Evolutionary conservation across 371 early-diverging fungal species (phyloP).

Genomic region (Ordospora pajunii): DNA sequence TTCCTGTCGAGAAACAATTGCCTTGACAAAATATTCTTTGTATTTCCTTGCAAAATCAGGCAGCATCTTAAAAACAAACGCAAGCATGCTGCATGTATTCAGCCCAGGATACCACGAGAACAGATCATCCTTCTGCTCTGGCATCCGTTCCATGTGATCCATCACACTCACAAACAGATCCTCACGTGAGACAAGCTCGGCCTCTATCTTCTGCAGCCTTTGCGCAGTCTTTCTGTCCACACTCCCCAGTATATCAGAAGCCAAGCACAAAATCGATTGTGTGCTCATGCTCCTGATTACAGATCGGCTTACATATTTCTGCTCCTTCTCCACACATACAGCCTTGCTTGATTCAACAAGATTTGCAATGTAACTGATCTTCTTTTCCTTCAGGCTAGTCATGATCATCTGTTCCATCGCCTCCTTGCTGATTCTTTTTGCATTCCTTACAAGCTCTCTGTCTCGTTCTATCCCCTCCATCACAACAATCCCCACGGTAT

Average conservation of each 20-base stretch:
- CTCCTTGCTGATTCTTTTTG: not conserved
- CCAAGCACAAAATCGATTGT: conserved; percentile 18
- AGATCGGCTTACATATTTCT: not conserved
- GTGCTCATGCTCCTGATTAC: conserved; percentile 21
- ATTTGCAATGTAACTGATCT: not conserved
- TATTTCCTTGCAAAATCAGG: conserved; percentile 41
- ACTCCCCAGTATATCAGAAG: conserved; percentile 23
- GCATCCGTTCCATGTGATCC: conserved; percentile 13
- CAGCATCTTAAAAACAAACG: conserved; percentile 34
- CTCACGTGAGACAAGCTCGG: conserved; percentile 11
- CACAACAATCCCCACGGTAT: not conserved
- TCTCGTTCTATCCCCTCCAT: conserved; percentile 11
- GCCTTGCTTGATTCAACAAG: not conserved
- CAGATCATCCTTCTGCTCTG: conserved; percentile 28
- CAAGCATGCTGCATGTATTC: conserved; percentile 23
- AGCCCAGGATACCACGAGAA: conserved; percentile 46
- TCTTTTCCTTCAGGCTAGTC: not conserved
- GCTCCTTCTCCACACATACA: not conserved
- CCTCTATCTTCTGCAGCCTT: conserved; percentile 28
- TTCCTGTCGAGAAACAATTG: not conserved
- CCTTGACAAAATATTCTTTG: conserved; percentile 27
- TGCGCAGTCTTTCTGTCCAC: conserved; percentile 21
- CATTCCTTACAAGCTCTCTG: conserved; percentile 1
- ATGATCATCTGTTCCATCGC: not conserved
- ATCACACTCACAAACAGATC: conserved; percentile 31